phyloP scores from a whole-genome alignment of 768 basidiomycete species.

The Lyophyllum shimeji region DNA sequence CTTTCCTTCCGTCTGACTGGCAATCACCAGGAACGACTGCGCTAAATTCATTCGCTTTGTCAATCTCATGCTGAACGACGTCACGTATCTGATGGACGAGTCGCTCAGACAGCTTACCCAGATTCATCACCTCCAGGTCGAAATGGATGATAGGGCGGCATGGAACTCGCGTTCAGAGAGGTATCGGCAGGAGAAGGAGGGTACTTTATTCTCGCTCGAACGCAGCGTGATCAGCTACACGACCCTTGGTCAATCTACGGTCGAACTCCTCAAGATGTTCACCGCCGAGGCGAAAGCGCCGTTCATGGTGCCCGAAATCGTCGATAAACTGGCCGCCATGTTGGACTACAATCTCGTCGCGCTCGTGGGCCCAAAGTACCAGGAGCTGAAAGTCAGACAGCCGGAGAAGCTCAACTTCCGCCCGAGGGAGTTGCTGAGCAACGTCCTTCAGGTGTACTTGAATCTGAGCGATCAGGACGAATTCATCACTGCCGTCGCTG shows the following conservation, averaged over 20 bases:
- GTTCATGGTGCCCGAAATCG: constrained; percentile 96
- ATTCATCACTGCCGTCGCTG: no score
- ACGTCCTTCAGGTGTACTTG: constrained; percentile 89
- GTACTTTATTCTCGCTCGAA: constrained; percentile 76
- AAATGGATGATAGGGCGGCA: constrained; percentile 73
- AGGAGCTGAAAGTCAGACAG: constrained; percentile 82
- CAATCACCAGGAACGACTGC: constrained; percentile 54
- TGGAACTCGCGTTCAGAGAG: constrained; percentile 69
- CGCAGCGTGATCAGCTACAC: constrained; percentile 84
- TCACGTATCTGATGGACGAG: constrained; percentile 97
- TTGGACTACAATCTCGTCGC: constrained; percentile 92
- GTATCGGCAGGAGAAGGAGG: constrained; percentile 83
- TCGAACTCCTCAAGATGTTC: constrained; percentile 89
- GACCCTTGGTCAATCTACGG: constrained; percentile 82
- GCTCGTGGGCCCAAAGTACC: constrained; percentile 85
- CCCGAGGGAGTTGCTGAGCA: constrained; percentile 76
- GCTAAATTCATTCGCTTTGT: constrained; percentile 95
- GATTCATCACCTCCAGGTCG: constrained; percentile 81
- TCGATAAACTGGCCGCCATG: constrained; percentile 94
- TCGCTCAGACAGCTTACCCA: constrained; percentile 86
- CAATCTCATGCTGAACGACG: constrained; percentile 98
- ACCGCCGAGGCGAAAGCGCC: constrained; percentile 89
- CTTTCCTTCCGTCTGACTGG: constrained; percentile 1
- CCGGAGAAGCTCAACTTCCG: constrained; percentile 89
- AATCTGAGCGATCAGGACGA: no score